These are phyloP conservation scores for Daldinia caldariorum DNA, from an alignment of 495 filamentous ascomycete species.

Conservation along the genomic window DNA sequence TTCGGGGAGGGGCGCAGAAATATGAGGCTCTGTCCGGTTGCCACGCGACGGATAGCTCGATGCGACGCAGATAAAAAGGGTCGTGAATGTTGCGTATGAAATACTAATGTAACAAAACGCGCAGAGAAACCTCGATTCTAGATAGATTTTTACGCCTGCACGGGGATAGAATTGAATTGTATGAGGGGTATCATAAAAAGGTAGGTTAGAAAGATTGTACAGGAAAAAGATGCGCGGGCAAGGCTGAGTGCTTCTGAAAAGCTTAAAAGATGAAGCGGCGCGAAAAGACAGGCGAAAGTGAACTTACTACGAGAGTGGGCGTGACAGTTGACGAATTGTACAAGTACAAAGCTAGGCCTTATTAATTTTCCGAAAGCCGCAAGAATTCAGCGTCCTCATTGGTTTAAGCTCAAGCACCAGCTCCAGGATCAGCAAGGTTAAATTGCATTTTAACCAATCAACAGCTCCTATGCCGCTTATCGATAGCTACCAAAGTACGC, in stretches of 20 bases:
- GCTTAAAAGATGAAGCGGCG: conserved; percentile 25
- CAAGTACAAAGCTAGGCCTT: conserved; percentile 48
- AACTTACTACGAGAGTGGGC: conserved; percentile 35
- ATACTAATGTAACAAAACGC: neutral
- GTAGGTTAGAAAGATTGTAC: conserved; percentile 30
- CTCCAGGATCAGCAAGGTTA: neutral
- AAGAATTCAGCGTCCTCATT: neutral
- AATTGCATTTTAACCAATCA: conserved; percentile 7
- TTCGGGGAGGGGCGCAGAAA: neutral
- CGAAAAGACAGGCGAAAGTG: conserved; percentile 18
- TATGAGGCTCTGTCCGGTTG: neutral
- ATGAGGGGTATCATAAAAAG: conserved; percentile 43
- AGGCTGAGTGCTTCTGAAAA: conserved; percentile 25
- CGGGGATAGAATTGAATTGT: conserved; percentile 22
- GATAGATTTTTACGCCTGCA: conserved; percentile 6
- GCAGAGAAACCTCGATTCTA: neutral
- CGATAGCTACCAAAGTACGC: neutral
- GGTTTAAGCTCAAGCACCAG: neutral
- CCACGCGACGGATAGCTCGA: conserved; percentile 8
- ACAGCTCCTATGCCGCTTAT: conserved; percentile 5
- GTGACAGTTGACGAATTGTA: conserved; percentile 40
- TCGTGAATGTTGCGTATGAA: neutral
- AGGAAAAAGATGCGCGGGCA: conserved; percentile 30
- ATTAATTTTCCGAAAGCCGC: conserved; percentile 38
- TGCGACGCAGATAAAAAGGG: conserved; percentile 15